Base-by-base conservation (phyloP, 805 yeast species). In the Candida manassasensis region DNA sequence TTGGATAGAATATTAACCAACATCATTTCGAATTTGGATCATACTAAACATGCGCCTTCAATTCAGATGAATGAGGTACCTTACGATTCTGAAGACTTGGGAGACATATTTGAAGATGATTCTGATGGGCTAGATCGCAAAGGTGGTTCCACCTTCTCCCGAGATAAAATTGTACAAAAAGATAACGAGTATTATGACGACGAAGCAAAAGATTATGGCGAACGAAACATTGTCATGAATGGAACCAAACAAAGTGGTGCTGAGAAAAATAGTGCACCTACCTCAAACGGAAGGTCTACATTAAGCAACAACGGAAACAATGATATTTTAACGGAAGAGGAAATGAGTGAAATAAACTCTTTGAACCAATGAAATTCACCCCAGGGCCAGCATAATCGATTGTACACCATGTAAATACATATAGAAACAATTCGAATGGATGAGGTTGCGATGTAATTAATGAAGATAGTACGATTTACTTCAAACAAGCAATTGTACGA, bases 1-100 rank as follows among this genome's bases (percentile, higher is more conserved):
- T 69, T 90, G 49, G 86, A 87, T 61, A 84, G 85, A 59, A 79
- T 90, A 32, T 64, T 87, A 51, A 73, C 84, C 8, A 84, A 82
- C 49, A 84, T 90, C 36, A 71, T 83, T 35, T 66, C 76, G 38
- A 88, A 85, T 62, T 67, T 90, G 51, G 94, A 87, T 50, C 77
- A 84, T 49, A 87, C 97, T 11, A 81, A 84, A 59, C 87, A 83
- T 60, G 95, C 97, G 0, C 98, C 98, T n/a, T 84, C 95, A 35
- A 96, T 90, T 26, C 97, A 90, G 61, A 76, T 87, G 79, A 81
- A 85, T 46, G 75, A 84, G 33, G 93, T 86, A 19, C 97, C 97
- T 6, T 71, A 77, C 27, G 97, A 89, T 59, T 69, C 76, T 12
- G 95, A 84, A 48, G 95, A 87, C 46, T 67, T 72, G 38, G 94